Base-by-base conservation (phyloP, 2,329 filamentous ascomycete species). In the Trichothecium roseum region DNA sequence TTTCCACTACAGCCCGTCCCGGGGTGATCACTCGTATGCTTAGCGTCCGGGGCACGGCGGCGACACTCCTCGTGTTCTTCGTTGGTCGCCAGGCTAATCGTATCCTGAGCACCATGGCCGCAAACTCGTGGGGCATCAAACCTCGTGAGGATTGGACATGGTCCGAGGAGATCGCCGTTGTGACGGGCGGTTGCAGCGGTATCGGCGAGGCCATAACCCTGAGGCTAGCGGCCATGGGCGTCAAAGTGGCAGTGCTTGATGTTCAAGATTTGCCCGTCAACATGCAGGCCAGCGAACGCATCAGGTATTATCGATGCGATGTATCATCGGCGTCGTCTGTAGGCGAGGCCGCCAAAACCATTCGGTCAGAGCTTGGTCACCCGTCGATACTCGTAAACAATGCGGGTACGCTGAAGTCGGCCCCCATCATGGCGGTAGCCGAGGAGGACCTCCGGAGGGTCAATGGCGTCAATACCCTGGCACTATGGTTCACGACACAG, bases 101-200 rank as follows among this genome's bases (percentile, higher is more conserved):
- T 30, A 37, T 33, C 30, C 35, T 45, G 13, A 42, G 33, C 42
- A 15, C 30, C 20, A 31, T 37, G 13, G 43, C 43, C 10, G 35
- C 37, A 6, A 44, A 41, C 35, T 30, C 36, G 14, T 44, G 42
- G 41, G 26, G 40, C 8, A n/a, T 42, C 28, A 34, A 30, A 1
- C 20, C 36, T 0, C 16, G 30, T 7, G 32, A 3, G 33, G 34
- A 27, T 45, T 53, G 55, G 9, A 40, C 34, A 24, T 45, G 41
- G 43, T 27, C 34, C 8, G 27, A 29, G 5, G 43, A 45, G 42
- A 41, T 84, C 28, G 74, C 80, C 3, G 63, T 84, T 28, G 67
- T 86, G n/a, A 85, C 81, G 0, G 81, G 82, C 12, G 81, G 81
- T 8, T 74, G 74, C 31, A 72, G 74, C 38, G 81, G 81, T 0